Evolutionary conservation across 768 basidiomycete species (phyloP), one percentile per base, ranked within the genome.

Genomic region (Lanmaoa pseudosensibilis): DNA sequence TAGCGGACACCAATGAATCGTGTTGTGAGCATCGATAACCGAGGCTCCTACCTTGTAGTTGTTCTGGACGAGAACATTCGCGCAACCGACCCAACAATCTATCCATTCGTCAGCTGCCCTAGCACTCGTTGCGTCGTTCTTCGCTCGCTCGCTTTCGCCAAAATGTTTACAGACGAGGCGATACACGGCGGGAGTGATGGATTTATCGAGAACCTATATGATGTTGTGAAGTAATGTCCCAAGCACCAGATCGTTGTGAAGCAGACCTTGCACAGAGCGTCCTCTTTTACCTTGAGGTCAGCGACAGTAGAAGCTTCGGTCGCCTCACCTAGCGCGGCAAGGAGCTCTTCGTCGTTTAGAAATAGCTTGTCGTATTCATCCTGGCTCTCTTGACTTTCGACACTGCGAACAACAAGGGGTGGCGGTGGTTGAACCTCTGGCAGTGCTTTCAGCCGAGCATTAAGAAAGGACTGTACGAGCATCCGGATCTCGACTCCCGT

Each of bases 11-110:
- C 18, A 4, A 36, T 63, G 7, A 56, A 23, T 46, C 39, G n/a
- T 18, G 10, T 25, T 19, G 16, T 50, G n/a, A 39, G 25, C 12
- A 48, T 33, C 23, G 7, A 8, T 21, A 48, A 45, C 7, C 48
- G 34, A 34, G 55, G 70, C 32, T 18, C 23, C 19, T 52, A 84
- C 83, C 63, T 73, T 72, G 54, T 74, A 57, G 21, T 74, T 68
- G 54, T 83, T 82, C 59, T 81, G 80, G 7, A 88, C 79, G 16
- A 85, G 63, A 18, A 92, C 78, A 53, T 78, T 77, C 1, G 83
- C 84, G 61, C 87, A 91, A 5, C 85, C 83, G 8, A 88, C 76
- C 89, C 90, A 94, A 61, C 85, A 87, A 52, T 83, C 81, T 33
- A 90, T 77, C 77, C 90, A 83, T 27, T 70, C 65, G 61, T 83